Percentiles rank a stretch among this genome's conserved stretches.
These are phyloP conservation scores for Tilletiopsis washingtonensis DNA, from an alignment of 1,284 basidiomycete genomes.

Conservation along the genomic window DNA sequence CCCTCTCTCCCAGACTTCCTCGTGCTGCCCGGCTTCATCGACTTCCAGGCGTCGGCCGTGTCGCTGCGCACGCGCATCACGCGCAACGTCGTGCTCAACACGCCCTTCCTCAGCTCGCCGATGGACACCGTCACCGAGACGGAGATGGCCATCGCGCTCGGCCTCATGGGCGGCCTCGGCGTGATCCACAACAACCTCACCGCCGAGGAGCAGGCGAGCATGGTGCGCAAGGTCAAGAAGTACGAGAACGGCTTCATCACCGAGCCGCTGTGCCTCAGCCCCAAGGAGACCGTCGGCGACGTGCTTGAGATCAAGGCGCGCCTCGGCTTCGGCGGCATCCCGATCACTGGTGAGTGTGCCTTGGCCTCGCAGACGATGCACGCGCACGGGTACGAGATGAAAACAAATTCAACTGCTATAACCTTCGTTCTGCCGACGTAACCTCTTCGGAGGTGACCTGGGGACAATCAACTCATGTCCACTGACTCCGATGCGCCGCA, in stretches of 20 bases:
- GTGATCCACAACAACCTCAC: constrained; percentile 98
- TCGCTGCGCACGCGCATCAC: constrained; percentile 79
- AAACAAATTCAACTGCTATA: constrained; percentile 52
- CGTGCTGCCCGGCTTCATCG: constrained; percentile 77
- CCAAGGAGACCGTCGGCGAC: constrained; percentile 72
- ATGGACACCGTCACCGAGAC: constrained; percentile 99
- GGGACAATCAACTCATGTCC: constrained; percentile 49
- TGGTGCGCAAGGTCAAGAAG: constrained; percentile 95
- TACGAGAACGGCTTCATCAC: constrained; percentile 95
- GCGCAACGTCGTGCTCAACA: constrained; percentile 83
- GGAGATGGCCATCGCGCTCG: constrained; percentile 76
- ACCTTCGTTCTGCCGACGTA: constrained; percentile 84
- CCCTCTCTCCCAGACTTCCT: constrained; percentile 40
- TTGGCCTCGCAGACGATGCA: no score
- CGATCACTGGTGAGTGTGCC: constrained; percentile 76
- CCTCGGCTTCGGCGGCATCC: constrained; percentile 92
- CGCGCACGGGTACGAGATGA: constrained; percentile 51
- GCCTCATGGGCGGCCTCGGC: constrained; percentile 77
- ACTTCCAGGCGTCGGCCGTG: constrained; percentile 77
- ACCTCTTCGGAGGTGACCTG: constrained; percentile 54
- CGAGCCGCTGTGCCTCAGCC: constrained; percentile 71
- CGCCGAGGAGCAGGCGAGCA: constrained; percentile 77
- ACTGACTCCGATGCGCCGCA: no score
- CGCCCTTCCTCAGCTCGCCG: constrained; percentile 93
- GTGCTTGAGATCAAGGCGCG: constrained; percentile 87